These are phyloP conservation scores for Stereocaulon alpinum DNA, from an alignment of 495 filamentous ascomycete species.

Conservation along the genomic window DNA sequence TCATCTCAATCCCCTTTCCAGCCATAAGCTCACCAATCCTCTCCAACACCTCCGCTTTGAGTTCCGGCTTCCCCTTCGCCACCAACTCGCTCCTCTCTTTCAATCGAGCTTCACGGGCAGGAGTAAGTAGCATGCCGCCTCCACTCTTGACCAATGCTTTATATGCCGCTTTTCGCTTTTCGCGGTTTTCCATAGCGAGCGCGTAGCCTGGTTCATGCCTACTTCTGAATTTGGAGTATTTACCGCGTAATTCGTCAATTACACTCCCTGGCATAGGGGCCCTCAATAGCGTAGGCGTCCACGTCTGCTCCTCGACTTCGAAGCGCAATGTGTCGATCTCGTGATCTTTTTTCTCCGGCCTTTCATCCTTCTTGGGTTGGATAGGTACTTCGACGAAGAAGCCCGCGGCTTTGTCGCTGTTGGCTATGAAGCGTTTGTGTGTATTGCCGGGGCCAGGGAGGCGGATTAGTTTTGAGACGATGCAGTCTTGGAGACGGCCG, in stretches of 20 bases:
- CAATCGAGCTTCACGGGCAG: neutral
- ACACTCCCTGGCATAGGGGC: constrained; percentile 71
- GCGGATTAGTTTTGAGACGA: neutral
- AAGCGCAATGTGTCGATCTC: constrained; percentile 61
- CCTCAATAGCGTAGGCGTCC: constrained; percentile 58
- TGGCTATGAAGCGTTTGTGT: constrained; percentile 34
- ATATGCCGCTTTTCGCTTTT: constrained; percentile 39
- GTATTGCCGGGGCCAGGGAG: constrained; percentile 5
- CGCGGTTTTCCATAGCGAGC: constrained; percentile 41
- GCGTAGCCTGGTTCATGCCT: constrained; percentile 65
- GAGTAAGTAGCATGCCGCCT: constrained; percentile 27
- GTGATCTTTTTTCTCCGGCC: constrained; percentile 35
- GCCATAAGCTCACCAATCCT: neutral
- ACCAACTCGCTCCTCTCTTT: neutral
- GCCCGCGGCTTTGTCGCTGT: constrained; percentile 24
- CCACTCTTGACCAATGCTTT: constrained; percentile 33
- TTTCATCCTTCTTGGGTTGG: constrained; percentile 33
- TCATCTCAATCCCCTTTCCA: neutral
- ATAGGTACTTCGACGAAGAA: constrained; percentile 40
- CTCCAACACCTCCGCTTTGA: neutral
- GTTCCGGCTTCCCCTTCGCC: neutral
- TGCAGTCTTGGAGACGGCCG: neutral
- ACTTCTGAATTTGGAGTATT: constrained; percentile 72
- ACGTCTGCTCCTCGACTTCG: constrained; percentile 65
- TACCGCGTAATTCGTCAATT: constrained; percentile 80